Evolutionary conservation across 495 filamentous ascomycete genomes (phyloP), one percentile per base, ranked within the genome.

Genomic region (Talaromyces nanjingensis): DNA sequence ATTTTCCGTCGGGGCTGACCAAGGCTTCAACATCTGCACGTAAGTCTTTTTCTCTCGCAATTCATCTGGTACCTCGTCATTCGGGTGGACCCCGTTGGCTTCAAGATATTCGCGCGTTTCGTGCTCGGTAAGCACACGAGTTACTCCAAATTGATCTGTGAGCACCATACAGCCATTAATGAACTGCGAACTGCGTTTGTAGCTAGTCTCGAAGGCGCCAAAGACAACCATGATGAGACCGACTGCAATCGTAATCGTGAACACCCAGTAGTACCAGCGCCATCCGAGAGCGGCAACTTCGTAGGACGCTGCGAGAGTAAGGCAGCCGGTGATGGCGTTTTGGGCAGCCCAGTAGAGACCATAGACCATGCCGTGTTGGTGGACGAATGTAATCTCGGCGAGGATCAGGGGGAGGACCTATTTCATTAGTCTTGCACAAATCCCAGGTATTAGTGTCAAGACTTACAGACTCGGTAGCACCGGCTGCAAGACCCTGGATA

Each of bases 261-360:
- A 75, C 0, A 77, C 68, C 74, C 74, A 75, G 64, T 77, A 77
- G 58, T 73, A 76, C 74, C 74, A 77, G 47, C 74, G 68, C 73
- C 73, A 77, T 14, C 72, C 71, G 0, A 74, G 62, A 18, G 70
- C 70, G 2, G 68, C 73, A 0, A 66, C 70, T 49, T 74, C 70
- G 60, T 75, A 76, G 2, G 73, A 74, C 20, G 62, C 67, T 11
- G 73, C 74, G 12, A 75, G 58, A 34, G 70, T 74, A 11, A 76
- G 61, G 45, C 61, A 63, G 8, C 69, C 69, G 42, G 73, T 71
- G 5, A 77, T 66, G 8, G 68, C 62, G 58, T 73, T 77, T 58
- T 77, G 74, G 1, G 71, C 68, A 39, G 72, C 65, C 73, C 74
- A 77, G 42, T 77, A 75, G 0, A 70, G 53, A 1, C 73, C 74